These are phyloP conservation scores for Chenopodium album DNA, from an alignment of 148 eudicot genomes.

Conservation along the genomic window DNA sequence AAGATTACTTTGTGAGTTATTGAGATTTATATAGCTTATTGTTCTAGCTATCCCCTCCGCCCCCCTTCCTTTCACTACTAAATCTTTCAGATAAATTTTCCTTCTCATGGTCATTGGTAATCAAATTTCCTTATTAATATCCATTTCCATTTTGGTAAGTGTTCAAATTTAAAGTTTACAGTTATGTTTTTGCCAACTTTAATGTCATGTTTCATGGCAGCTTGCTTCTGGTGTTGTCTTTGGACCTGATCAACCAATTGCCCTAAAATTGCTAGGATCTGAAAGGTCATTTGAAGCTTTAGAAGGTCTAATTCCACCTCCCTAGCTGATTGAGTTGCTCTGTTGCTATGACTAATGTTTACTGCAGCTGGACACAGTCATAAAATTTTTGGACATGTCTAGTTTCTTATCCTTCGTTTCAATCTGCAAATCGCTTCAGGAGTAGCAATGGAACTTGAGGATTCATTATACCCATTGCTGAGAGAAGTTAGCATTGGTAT, in stretches of 20 bases:
- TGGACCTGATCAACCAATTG: slow-evolving; percentile 82
- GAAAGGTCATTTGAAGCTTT: slow-evolving; percentile 71
- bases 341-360: background rate
- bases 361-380: background rate
- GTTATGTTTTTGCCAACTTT: too few species aligned
- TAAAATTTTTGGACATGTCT: background rate
- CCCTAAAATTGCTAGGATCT: slow-evolving; percentile 75
- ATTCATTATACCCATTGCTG: slow-evolving; percentile 80
- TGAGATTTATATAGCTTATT: background rate
- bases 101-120: background rate
- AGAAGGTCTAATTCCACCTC: slow-evolving; percentile 46
- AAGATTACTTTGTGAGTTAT: background rate
- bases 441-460: slow-evolving; percentile 99
- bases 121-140: too few species aligned
- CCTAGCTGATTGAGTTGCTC: background rate
- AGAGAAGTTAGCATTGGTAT: slow-evolving; percentile 94
- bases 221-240: slow-evolving; percentile 95
- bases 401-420: background rate
- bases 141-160: background rate
- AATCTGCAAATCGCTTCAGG: slow-evolving; percentile 42
- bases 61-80: background rate
- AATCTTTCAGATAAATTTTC: too few species aligned
- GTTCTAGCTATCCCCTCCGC: background rate
- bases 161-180: background rate
- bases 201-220: slow-evolving; percentile 36